Evolutionary conservation across 805 yeast genomes (phyloP), one percentile per base, ranked within the genome.

Genomic region (Saturnispora galanensis): DNA sequence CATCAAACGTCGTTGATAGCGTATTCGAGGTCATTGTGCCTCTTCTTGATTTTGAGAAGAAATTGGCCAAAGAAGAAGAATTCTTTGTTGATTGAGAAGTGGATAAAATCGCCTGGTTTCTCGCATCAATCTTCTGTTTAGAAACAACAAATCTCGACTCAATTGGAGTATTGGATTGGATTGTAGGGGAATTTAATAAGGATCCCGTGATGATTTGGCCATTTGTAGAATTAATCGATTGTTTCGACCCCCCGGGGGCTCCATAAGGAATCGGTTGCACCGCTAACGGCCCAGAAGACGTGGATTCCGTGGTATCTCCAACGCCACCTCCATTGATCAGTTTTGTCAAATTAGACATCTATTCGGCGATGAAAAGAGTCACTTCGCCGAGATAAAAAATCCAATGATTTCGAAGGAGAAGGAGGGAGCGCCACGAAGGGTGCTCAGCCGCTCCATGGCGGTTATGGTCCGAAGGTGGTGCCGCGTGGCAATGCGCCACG

Each of bases 111-210:
- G 51, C 69, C 5, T 42, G 26, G 13, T 40, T 42, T 53, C 61
- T 53, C 13, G 72, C 73, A 29, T 73, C 75, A 18, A 80, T 77
- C 44, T 84, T 75, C 49, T 82, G 93, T 55, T 85, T 78, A 10
- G 94, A 84, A 34, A 88, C 82, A 41, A 88, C 78, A 57, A 88
- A 87, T 36, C 96, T 71, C 12, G 94, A 84, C 57, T 87, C 96
- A n/a, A 88, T 79, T 30, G 78, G 71, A 12, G 71, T 67, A 15
- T 76, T 64, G 35, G 67, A 57, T 5, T 76, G 60, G 5, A 83
- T 83, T 42, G 71, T 74, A 3, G 93, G 93, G 0, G 89, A 81
- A 44, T 78, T 79, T 45, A 84, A 77, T 47, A 79, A 77, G 46
- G 77, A 81, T 10, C 86, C 79, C 18, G 69, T 67, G 45, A 76